Percentiles rank a stretch among this genome's conserved stretches.
Evolutionary conservation across 164 flowering plant species (phyloP).

Genomic region (Brasenia schreberi): DNA sequence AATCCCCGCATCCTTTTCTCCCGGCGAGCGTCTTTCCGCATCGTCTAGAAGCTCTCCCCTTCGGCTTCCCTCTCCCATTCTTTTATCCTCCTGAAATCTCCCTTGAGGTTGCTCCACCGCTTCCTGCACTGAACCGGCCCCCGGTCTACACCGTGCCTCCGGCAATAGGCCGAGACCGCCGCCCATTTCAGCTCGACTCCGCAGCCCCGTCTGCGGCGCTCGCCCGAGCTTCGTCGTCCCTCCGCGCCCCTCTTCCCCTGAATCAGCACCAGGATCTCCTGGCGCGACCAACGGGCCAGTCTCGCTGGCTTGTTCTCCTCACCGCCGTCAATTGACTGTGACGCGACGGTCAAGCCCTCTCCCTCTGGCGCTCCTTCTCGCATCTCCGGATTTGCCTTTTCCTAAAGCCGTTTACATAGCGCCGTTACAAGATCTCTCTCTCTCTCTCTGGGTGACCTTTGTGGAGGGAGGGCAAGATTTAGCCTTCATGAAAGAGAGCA

Average conservation of each 20-base stretch:
- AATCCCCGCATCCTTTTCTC: slow-evolving; percentile 79
- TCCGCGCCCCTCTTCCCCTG: slow-evolving; percentile 82
- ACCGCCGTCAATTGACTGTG: slow-evolving; percentile 1
- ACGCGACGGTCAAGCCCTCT: background rate
- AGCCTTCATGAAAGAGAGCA: background rate
- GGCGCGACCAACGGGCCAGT: slow-evolving; percentile 90
- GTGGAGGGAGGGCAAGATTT: background rate
- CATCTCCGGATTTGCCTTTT: background rate
- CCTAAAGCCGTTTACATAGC: background rate
- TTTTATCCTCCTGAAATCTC: slow-evolving; percentile 81
- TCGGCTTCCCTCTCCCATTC: slow-evolving; percentile 52
- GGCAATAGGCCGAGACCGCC: slow-evolving; percentile 73
- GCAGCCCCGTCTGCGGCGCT: slow-evolving; percentile 24
- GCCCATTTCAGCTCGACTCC: slow-evolving; percentile 84
- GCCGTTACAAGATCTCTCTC: background rate
- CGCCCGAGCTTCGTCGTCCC: slow-evolving; percentile 44
- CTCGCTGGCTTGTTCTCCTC: slow-evolving; percentile 32
- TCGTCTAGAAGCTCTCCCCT: slow-evolving; percentile 69
- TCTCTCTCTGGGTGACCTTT: background rate
- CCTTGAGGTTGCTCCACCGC: slow-evolving; percentile 86
- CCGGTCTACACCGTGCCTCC: slow-evolving; percentile 67
- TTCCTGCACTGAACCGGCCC: slow-evolving; percentile 94
- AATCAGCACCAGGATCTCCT: slow-evolving; percentile 81
- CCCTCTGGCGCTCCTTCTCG: background rate
- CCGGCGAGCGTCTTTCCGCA: slow-evolving; percentile 75